Conservation (phyloP, 2,329 filamentous ascomycete genomes). For the Macroventuria anomochaeta region DNA sequence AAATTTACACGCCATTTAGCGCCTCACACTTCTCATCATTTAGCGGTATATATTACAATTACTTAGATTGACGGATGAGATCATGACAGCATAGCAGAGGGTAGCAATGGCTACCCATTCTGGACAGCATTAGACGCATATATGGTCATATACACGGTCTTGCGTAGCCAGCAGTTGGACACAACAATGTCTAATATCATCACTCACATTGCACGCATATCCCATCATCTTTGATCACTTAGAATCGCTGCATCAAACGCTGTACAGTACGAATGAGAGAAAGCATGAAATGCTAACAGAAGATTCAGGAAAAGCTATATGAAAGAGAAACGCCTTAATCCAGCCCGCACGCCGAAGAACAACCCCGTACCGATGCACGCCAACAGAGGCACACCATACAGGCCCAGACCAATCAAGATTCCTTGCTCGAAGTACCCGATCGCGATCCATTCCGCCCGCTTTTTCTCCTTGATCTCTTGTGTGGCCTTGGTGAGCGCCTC, state of each 20-base stretch:
- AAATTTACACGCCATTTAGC: not conserved
- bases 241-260: too few relatives aligned
- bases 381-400: constrained; percentile 43
- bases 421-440: constrained; percentile 43
- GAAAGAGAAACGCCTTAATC: constrained; percentile 25
- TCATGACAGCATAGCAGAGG: constrained; percentile 6
- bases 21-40: constrained; percentile 1
- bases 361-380: constrained; percentile 34
- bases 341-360: constrained; percentile 36
- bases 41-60: constrained; percentile 4
- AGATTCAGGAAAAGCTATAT: constrained; percentile 1
- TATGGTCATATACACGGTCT: not conserved
- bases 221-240: too few relatives aligned
- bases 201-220: too few relatives aligned
- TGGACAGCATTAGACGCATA: not conserved
- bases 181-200: constrained; percentile 5
- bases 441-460: constrained; percentile 43
- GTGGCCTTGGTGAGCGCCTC: constrained; percentile 25
- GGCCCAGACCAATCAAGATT: constrained; percentile 44
- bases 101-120: not conserved
- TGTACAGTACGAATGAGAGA: not conserved
- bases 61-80: constrained; percentile 9
- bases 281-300: not conserved
- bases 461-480: constrained; percentile 40
- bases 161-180: constrained; percentile 2